A percentile compares a stretch with the other conserved stretches of the same genome.
Conservation (phyloP, 1,284 basidiomycete genomes). For the Trichosporon sp. region DNA sequence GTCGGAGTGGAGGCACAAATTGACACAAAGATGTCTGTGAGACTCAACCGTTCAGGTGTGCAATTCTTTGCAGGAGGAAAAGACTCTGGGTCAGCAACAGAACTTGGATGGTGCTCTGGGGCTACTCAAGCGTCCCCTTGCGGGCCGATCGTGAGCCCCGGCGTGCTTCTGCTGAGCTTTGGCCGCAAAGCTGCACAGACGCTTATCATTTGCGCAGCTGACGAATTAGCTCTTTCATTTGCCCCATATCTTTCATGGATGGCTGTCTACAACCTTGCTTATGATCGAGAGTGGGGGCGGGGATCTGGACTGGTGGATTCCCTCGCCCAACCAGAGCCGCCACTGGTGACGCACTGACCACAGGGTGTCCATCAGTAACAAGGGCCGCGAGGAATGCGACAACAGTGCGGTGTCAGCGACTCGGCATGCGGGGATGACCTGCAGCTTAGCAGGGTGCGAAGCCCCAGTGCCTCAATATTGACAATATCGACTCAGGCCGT, state of each 20-base stretch:
- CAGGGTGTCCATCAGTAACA: neutral
- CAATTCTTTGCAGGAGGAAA: no score
- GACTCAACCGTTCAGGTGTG: no score
- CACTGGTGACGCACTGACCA: neutral
- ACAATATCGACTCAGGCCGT: neutral
- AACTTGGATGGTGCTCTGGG: neutral
- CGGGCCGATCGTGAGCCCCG: neutral
- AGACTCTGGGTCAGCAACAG: neutral
- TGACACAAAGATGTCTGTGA: no score
- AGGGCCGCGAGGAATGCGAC: neutral
- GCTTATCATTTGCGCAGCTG: neutral
- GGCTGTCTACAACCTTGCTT: neutral
- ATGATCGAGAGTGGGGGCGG: neutral
- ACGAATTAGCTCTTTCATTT: neutral
- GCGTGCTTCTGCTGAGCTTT: neutral
- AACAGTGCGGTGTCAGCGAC: neutral
- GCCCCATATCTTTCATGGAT: neutral
- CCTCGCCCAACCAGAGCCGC: neutral
- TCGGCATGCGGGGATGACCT: neutral
- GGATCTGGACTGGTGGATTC: neutral
- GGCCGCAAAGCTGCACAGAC: neutral
- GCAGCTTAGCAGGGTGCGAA: neutral
- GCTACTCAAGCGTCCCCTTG: neutral
- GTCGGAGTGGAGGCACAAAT: no score
- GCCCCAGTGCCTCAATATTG: neutral